Conservation (phyloP, 23 red algal species). For the Gracilaria vermiculophylla region DNA sequence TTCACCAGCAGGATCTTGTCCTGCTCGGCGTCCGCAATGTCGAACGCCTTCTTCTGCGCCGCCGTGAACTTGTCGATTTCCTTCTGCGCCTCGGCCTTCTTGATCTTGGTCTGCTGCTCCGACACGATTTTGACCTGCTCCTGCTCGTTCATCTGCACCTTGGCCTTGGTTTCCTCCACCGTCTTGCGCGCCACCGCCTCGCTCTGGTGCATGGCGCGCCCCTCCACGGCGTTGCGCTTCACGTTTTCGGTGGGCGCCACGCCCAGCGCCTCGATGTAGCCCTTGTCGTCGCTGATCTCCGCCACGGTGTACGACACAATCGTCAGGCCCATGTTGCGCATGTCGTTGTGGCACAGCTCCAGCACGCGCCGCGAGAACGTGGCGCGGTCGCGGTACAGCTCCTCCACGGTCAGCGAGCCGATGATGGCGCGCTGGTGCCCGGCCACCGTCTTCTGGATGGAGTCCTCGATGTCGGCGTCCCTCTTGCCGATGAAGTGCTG, state of each 20-base stretch:
- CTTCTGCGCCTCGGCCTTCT: constrained; percentile 19
- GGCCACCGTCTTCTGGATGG: constrained; percentile 55
- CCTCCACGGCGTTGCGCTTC: constrained; percentile 59
- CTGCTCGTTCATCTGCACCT: constrained; percentile 44
- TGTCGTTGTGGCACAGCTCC: constrained; percentile 43
- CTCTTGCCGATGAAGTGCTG: constrained; percentile 79
- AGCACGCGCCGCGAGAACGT: constrained; percentile 57
- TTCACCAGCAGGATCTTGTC: constrained; percentile 32
- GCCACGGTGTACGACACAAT: constrained; percentile 73
- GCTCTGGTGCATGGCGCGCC: constrained; percentile 22
- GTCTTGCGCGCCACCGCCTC: constrained; percentile 12
- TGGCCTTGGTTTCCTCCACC: constrained; percentile 14
- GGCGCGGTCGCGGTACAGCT: constrained; percentile 60
- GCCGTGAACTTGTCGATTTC: constrained; percentile 28
- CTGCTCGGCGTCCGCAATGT: constrained; percentile 45
- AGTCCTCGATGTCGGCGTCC: constrained; percentile 62
- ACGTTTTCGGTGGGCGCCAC: constrained; percentile 69
- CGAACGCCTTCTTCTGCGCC: constrained; percentile 33
- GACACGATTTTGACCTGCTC: constrained; percentile 27
- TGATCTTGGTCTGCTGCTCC: constrained; percentile 24
- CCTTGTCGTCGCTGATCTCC: constrained; percentile 50
- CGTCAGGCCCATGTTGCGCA: constrained; percentile 75
- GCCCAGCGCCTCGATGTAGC: constrained; percentile 59
- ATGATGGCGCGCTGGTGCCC: constrained; percentile 77
- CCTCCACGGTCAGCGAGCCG: constrained; percentile 66